These are phyloP conservation scores for Ambrosiella cleistominuta DNA, from an alignment of 2,329 filamentous ascomycete genomes.

Conservation along the genomic window DNA sequence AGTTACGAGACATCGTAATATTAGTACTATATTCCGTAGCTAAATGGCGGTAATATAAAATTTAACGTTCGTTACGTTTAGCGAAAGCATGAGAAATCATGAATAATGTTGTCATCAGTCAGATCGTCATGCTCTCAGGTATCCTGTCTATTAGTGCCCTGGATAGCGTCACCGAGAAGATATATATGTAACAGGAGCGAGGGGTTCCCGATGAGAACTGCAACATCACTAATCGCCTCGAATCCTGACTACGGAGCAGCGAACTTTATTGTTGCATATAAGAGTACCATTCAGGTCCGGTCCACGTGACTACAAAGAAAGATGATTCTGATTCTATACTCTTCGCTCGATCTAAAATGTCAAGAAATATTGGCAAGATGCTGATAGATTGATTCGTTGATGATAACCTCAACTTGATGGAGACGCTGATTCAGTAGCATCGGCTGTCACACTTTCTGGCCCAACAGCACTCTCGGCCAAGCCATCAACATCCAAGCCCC, in stretches of 20 bases:
- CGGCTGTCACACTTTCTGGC: background rate
- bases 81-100: background rate
- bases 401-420: background rate
- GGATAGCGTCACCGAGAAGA: background rate
- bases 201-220: background rate
- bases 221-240: background rate
- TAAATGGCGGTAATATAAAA: background rate
- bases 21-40: background rate
- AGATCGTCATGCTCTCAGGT: background rate
- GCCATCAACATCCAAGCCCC: background rate
- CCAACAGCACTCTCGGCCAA: background rate
- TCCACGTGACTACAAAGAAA: background rate
- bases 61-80: background rate
- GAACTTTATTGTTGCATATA: background rate
- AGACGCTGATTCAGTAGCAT: no score
- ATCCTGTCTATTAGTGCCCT: background rate
- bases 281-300: background rate
- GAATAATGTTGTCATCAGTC: background rate
- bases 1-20: no score
- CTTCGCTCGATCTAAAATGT: background rate
- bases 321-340: background rate
- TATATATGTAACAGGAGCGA: background rate
- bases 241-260: background rate
- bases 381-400: background rate
- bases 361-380: no score